A percentile compares a stretch with the other conserved stretches of the same genome.
These are phyloP conservation scores for Berkeleyomyces rouxiae DNA, from an alignment of 2,329 filamentous ascomycete genomes.

Conservation along the genomic window DNA sequence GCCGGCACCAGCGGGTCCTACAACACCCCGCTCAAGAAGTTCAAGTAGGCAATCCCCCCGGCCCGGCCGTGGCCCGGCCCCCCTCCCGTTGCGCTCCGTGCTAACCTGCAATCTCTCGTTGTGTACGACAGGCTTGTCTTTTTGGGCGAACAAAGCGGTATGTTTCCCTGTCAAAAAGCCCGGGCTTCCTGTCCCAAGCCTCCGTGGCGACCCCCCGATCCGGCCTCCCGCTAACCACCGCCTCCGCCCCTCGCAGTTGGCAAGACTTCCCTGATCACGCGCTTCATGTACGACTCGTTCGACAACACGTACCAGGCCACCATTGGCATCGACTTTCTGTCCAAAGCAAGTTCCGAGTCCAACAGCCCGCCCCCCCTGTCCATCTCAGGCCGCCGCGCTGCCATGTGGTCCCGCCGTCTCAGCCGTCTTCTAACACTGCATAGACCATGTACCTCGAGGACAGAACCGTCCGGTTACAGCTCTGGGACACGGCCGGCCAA, in stretches of 20 bases:
- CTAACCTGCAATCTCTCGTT: slow-evolving; percentile 8
- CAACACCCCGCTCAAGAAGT: slow-evolving; percentile 99
- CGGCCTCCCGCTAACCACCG: not conserved
- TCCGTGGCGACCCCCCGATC: not conserved
- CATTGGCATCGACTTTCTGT: slow-evolving; percentile 97
- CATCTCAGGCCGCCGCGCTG: not conserved
- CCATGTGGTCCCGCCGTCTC: not conserved
- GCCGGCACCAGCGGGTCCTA: slow-evolving; percentile 60
- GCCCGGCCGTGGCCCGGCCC: not conserved
- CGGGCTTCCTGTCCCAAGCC: not conserved
- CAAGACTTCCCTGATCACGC: slow-evolving; percentile 95
- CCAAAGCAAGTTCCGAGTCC: slow-evolving; percentile 48
- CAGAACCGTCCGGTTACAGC: slow-evolving; percentile 86
- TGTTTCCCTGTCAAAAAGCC: slow-evolving; percentile 19
- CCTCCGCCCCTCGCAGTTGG: slow-evolving; percentile 45
- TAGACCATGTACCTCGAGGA: slow-evolving; percentile 99
- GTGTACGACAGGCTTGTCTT: slow-evolving; percentile 61
- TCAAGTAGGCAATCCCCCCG: slow-evolving; percentile 53
- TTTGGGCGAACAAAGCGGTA: slow-evolving; percentile 96
- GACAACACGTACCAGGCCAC: slow-evolving; percentile 99
- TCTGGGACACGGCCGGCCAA: slow-evolving; percentile 97
- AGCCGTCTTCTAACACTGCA: slow-evolving; percentile 2
- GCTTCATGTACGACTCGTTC: slow-evolving; percentile 99
- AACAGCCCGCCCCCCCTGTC: not conserved
- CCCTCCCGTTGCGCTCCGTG: not conserved